A percentile compares a stretch with the other conserved stretches of the same genome.
Conservation (phyloP, 2,329 filamentous ascomycete species). For the Xylariomycetidae sp. region DNA sequence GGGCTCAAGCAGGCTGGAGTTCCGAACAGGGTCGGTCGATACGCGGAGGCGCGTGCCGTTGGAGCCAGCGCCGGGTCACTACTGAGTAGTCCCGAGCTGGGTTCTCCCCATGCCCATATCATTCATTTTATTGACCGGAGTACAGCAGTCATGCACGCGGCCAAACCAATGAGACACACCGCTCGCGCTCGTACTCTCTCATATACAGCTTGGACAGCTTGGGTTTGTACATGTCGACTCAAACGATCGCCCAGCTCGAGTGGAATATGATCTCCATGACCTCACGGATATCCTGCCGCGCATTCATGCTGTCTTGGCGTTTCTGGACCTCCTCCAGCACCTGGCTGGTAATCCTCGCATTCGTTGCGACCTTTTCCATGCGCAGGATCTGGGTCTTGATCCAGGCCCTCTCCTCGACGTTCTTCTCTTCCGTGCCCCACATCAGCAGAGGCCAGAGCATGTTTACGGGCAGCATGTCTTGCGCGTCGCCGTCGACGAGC, state of each 20-base stretch:
- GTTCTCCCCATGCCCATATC: no score
- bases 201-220: no score
- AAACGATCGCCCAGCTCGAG: constrained; percentile 1
- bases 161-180: no score
- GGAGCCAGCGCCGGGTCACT: no score
- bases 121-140: no score
- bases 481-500: constrained; percentile 35
- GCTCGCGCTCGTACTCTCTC: no score
- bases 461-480: constrained; percentile 46
- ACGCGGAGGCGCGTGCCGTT: no score
- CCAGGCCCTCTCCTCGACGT: constrained; percentile 40
- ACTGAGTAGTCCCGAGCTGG: no score
- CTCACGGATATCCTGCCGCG: constrained; percentile 35
- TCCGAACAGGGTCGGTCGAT: no score
- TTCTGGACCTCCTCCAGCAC: constrained; percentile 35
- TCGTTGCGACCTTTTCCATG: constrained; percentile 39
- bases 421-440: constrained; percentile 49
- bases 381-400: constrained; percentile 42
- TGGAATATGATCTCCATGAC: constrained; percentile 1
- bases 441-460: constrained; percentile 53
- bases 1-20: no score
- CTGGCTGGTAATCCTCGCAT: constrained; percentile 38
- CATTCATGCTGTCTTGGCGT: constrained; percentile 33
- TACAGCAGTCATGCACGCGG: no score
- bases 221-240: no score